Percentiles rank a stretch among this genome's conserved stretches.
phyloP scores from a whole-genome alignment of 2,329 filamentous ascomycete genomes.

The Trichoderma koningiopsis region DNA sequence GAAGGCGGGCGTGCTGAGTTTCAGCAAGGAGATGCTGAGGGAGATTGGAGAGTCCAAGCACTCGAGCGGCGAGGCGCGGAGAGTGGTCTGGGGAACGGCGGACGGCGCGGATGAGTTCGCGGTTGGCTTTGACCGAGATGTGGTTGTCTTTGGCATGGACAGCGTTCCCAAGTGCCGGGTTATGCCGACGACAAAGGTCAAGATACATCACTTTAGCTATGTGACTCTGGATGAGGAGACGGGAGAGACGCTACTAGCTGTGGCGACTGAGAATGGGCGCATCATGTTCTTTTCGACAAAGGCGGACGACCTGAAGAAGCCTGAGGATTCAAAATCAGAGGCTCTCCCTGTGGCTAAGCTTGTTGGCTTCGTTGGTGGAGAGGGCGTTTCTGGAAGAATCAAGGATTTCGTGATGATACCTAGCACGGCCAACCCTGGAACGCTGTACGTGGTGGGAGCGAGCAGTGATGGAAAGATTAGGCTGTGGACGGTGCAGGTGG shows the following conservation, averaged over 20 bases:
- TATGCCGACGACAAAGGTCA: slow-evolving; percentile 67
- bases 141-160: slow-evolving; percentile 85
- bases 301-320: slow-evolving; percentile 47
- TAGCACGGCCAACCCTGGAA: slow-evolving; percentile 41
- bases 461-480: slow-evolving; percentile 86
- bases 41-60: slow-evolving; percentile 76
- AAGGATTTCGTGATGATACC: slow-evolving; percentile 81
- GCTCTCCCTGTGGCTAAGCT: slow-evolving; percentile 62
- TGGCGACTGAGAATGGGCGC: slow-evolving; percentile 89
- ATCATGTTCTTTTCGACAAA: slow-evolving; percentile 80
- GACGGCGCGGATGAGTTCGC: slow-evolving; percentile 80
- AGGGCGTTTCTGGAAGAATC: slow-evolving; percentile 69
- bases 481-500: slow-evolving; percentile 66
- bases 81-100: slow-evolving; percentile 75
- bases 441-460: slow-evolving; percentile 66
- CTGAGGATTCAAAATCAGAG: slow-evolving; percentile 29
- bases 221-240: slow-evolving; percentile 53
- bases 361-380: slow-evolving; percentile 77
- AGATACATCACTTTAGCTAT: slow-evolving; percentile 82
- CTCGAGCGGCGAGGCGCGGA: slow-evolving; percentile 78
- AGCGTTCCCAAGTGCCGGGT: slow-evolving; percentile 77
- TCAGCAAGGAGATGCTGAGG: slow-evolving; percentile 70
- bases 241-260: slow-evolving; percentile 60
- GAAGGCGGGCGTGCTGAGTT: slow-evolving; percentile 90
- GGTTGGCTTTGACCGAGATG: slow-evolving; percentile 84